These are phyloP conservation scores for Xylaria sp. DNA, from an alignment of 2,329 filamentous ascomycete species.

Conservation along the genomic window DNA sequence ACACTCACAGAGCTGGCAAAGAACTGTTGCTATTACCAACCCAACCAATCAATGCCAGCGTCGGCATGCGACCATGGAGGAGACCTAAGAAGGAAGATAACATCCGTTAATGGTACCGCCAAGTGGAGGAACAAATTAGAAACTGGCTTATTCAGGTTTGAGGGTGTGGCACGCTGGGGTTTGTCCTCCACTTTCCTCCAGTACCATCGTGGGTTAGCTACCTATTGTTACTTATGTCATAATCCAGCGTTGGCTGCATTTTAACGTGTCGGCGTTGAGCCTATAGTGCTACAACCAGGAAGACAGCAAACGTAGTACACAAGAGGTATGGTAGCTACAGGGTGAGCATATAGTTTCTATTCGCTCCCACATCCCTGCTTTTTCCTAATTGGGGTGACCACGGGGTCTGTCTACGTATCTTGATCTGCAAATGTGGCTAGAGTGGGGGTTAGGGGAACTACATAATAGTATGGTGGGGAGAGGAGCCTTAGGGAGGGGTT, in stretches of 20 bases:
- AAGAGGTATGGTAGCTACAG: background rate
- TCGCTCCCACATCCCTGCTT: conserved; percentile 27
- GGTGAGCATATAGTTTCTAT: no score
- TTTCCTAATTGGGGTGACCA: conserved; percentile 31
- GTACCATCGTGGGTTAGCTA: background rate
- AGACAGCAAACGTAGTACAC: no score
- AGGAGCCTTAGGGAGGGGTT: background rate
- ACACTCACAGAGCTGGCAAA: no score
- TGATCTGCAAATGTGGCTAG: background rate
- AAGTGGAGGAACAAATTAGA: background rate
- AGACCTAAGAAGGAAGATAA: no score
- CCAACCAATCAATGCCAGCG: no score
- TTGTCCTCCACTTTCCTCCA: background rate
- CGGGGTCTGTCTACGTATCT: background rate
- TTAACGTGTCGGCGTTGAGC: background rate
- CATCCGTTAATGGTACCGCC: background rate
- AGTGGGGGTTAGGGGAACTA: conserved; percentile 1
- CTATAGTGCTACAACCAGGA: background rate
- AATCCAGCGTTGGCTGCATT: background rate
- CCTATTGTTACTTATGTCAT: background rate
- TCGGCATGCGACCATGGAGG: background rate
- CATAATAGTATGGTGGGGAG: background rate
- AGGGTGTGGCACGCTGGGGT: background rate
- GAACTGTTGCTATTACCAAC: no score
- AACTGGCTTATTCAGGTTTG: background rate